These are phyloP conservation scores for Cytospora chrysosperma DNA, from an alignment of 2,329 filamentous ascomycete species.

Conservation along the genomic window DNA sequence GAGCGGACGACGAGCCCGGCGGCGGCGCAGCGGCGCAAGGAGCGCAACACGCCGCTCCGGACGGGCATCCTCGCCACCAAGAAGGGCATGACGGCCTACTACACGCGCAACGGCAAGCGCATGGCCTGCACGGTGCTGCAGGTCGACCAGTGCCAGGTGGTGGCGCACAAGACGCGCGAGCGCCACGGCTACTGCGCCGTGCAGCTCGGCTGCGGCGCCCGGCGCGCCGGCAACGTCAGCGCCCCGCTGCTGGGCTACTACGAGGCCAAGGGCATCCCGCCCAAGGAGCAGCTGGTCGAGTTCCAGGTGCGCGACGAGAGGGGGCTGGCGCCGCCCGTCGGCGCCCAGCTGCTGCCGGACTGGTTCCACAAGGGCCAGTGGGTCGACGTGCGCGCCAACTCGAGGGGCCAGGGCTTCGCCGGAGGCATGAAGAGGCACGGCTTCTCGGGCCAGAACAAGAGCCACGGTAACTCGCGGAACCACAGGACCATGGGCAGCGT, in stretches of 20 bases:
- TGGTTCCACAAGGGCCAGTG: slow-evolving; percentile 92
- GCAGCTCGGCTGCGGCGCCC: slow-evolving; percentile 78
- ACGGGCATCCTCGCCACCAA: slow-evolving; percentile 85
- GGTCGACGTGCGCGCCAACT: slow-evolving; percentile 78
- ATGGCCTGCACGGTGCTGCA: slow-evolving; percentile 90
- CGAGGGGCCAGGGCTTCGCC: slow-evolving; percentile 87
- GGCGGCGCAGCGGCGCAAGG: slow-evolving; percentile 59
- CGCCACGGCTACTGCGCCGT: slow-evolving; percentile 92
- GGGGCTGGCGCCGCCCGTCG: slow-evolving; percentile 70
- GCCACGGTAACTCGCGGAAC: slow-evolving; percentile 92
- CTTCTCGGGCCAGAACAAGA: slow-evolving; percentile 83
- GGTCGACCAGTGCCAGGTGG: slow-evolving; percentile 86
- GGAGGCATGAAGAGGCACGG: slow-evolving; percentile 98
- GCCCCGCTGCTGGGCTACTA: slow-evolving; percentile 85
- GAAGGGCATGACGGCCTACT: slow-evolving; percentile 94
- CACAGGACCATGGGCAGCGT: slow-evolving; percentile 90
- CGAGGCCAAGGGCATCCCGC: slow-evolving; percentile 74
- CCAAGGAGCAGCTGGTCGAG: slow-evolving; percentile 81
- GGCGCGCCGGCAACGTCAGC: slow-evolving; percentile 73
- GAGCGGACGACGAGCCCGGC: slow-evolving; percentile 56
- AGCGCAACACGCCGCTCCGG: slow-evolving; percentile 61
- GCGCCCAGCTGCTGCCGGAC: slow-evolving; percentile 73
- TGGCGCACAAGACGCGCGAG: slow-evolving; percentile 78
- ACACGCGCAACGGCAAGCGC: slow-evolving; percentile 74
- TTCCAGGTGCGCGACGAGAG: slow-evolving; percentile 76